A percentile compares a stretch with the other conserved stretches of the same genome.
These are phyloP conservation scores for Yueomyces sp. DNA, from an alignment of 1,139 yeast species.

Conservation along the genomic window DNA sequence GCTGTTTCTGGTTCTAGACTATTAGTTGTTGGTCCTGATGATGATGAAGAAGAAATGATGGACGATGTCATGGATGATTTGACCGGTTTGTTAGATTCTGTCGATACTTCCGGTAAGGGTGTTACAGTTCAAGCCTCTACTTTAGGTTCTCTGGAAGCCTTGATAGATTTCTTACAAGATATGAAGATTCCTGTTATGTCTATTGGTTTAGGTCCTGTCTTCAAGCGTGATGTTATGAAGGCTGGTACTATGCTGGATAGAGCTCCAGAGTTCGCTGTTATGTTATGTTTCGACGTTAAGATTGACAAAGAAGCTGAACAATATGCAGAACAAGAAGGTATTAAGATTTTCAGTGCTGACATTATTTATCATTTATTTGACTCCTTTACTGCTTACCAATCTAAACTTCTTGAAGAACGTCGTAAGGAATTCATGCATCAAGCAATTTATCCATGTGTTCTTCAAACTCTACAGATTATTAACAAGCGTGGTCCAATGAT, in stretches of 20 bases:
- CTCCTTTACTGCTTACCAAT: slow-evolving; percentile 85
- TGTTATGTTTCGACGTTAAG: slow-evolving; percentile 97
- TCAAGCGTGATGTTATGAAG: slow-evolving; percentile 94
- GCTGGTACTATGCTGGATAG: slow-evolving; percentile 94
- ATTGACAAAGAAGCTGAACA: slow-evolving; percentile 97
- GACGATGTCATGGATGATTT: slow-evolving; percentile 98
- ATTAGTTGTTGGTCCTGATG: slow-evolving; percentile 91
- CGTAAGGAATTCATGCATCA: slow-evolving; percentile 79
- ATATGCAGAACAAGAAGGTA: slow-evolving; percentile 85
- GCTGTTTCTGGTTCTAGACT: slow-evolving; percentile 98
- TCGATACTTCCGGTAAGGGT: slow-evolving; percentile 89
- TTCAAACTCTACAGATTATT: slow-evolving; percentile 88
- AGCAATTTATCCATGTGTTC: slow-evolving; percentile 91
- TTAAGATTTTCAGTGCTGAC: slow-evolving; percentile 89
- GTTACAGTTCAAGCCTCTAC: slow-evolving; percentile 98
- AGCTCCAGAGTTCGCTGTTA: slow-evolving; percentile 89
- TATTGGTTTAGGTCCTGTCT: slow-evolving; percentile 95
- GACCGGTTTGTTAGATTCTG: slow-evolving; percentile 88
- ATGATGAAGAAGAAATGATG: slow-evolving; percentile 93
- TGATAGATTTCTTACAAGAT: slow-evolving; percentile 90
- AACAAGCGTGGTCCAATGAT: slow-evolving; percentile 99
- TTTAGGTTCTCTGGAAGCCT: slow-evolving; percentile 93
- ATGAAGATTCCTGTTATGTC: slow-evolving; percentile 99
- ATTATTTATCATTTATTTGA: slow-evolving; percentile 94
- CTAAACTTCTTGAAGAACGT: slow-evolving; percentile 74